phyloP scores from a whole-genome alignment of 768 basidiomycete genomes.

The Agaricus sinodeliciosus region DNA sequence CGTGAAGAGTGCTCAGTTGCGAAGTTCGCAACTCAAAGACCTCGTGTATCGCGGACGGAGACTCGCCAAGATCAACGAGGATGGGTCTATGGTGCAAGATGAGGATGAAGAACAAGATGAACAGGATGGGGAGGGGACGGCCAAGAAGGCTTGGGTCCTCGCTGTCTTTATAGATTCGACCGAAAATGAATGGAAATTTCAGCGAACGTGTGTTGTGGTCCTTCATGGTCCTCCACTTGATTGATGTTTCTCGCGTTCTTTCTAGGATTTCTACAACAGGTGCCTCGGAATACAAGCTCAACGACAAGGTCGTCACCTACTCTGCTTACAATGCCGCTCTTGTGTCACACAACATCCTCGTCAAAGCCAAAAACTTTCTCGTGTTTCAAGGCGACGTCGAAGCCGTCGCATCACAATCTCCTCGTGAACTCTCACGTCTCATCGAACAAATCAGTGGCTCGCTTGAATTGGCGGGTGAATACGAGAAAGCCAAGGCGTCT shows the following conservation, averaged over 20 bases:
- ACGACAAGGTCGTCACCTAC: conserved; percentile 76
- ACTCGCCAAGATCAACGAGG: conserved; percentile 45
- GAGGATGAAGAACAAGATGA: conserved; percentile 44
- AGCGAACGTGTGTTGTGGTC: conserved; percentile 75
- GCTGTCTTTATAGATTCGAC: conserved; percentile 79
- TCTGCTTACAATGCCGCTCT: conserved; percentile 86
- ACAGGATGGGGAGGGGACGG: conserved; percentile 69
- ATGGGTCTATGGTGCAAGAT: conserved; percentile 36
- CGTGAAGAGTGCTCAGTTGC: conserved; percentile 87
- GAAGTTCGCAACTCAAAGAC: conserved; percentile 92
- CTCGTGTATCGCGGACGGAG: conserved; percentile 88
- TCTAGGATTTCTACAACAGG: conserved; percentile 81
- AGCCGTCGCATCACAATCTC: conserved; percentile 91
- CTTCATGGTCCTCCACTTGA: too few species aligned
- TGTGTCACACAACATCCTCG: conserved; percentile 86
- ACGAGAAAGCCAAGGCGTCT: conserved; percentile 81
- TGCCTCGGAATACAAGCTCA: conserved; percentile 86
- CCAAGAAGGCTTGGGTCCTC: conserved; percentile 92
- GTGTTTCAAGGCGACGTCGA: conserved; percentile 99
- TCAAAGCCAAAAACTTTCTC: conserved; percentile 98
- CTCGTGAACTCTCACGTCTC: conserved; percentile 81
- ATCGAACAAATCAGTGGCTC: conserved; percentile 97
- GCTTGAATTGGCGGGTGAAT: conserved; percentile 80
- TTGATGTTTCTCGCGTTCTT: conserved; percentile 13
- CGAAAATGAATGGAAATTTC: conserved; percentile 84